These are phyloP conservation scores for Zangia roseola DNA, from an alignment of 768 basidiomycete species.

Conservation along the genomic window DNA sequence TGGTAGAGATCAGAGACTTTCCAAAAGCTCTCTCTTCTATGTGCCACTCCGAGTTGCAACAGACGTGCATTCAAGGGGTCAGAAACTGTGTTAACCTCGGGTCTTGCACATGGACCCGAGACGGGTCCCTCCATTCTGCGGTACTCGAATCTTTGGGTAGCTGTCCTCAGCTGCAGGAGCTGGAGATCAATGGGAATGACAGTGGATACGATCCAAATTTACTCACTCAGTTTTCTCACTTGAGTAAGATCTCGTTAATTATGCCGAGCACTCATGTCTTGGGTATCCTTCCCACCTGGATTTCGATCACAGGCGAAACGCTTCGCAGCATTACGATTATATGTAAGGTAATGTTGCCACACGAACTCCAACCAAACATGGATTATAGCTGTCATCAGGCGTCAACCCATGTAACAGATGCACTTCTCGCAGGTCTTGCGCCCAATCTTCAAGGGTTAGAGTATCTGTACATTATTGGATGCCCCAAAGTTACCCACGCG, in stretches of 20 bases:
- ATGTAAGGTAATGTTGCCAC: conserved; percentile 53
- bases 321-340: conserved; percentile 62
- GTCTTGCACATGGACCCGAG: conserved; percentile 77
- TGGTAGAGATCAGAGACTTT: conserved; percentile 69
- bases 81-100: conserved; percentile 59
- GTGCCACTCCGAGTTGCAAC: conserved; percentile 35
- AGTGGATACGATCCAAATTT: conserved; percentile 46
- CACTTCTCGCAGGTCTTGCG: conserved; percentile 48
- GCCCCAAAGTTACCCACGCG: conserved; percentile 61
- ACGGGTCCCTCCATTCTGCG: conserved; percentile 63
- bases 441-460: conserved; percentile 50
- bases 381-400: conserved; percentile 36
- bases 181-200: conserved; percentile 73
- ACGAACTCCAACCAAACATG: not conserved
- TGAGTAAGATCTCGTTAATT: conserved; percentile 63
- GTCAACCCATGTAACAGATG: conserved; percentile 59
- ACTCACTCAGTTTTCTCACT: conserved; percentile 48
- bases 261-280: conserved; percentile 67
- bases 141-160: conserved; percentile 53
- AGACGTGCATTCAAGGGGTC: conserved; percentile 48
- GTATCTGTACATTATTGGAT: conserved; percentile 62
- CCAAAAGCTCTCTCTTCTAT: conserved; percentile 47
- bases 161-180: conserved; percentile 44
- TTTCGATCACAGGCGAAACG: conserved; percentile 39
- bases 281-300: conserved; percentile 50